phyloP scores from a whole-genome alignment of 202 grass and related monocot genomes.

The Setaria viridis region DNA sequence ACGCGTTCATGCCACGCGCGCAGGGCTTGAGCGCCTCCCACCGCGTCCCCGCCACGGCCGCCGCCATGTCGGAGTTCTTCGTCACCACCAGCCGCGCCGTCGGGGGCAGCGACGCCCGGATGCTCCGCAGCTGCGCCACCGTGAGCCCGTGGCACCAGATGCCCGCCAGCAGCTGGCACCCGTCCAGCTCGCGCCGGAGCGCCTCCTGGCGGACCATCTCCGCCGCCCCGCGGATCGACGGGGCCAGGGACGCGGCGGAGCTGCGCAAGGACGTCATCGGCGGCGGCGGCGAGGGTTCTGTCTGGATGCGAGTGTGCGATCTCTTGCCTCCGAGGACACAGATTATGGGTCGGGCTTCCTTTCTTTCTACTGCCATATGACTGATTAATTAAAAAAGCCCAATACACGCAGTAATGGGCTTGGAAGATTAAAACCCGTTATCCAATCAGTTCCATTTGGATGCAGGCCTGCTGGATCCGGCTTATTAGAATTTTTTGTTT shows the following conservation, averaged over 20 bases:
- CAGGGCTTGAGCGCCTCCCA: slow-evolving; percentile 77
- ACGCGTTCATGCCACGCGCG: slow-evolving; percentile 91
- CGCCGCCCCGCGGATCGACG: slow-evolving; percentile 69
- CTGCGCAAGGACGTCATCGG: slow-evolving; percentile 78
- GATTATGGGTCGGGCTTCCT: neutral
- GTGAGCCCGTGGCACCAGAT: slow-evolving; percentile 95
- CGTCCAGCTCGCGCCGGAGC: slow-evolving; percentile 71
- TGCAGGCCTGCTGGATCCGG: too few species aligned
- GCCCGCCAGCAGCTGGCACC: slow-evolving; percentile 80
- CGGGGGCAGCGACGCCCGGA: slow-evolving; percentile 67
- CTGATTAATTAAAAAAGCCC: neutral
- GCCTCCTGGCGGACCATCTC: slow-evolving; percentile 64
- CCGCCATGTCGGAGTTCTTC: slow-evolving; percentile 88
- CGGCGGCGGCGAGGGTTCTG: slow-evolving; percentile 50
- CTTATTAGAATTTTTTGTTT: too few species aligned
- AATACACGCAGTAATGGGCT: neutral
- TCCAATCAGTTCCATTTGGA: neutral
- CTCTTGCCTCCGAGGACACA: neutral
- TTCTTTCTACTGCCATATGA: neutral
- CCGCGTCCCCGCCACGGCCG: slow-evolving; percentile 71
- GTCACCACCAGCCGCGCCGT: slow-evolving; percentile 71
- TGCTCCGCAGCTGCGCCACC: slow-evolving; percentile 80
- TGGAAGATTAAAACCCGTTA: neutral
- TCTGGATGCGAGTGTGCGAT: neutral
- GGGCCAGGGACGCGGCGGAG: slow-evolving; percentile 47